Base-by-base conservation (phyloP, 2,329 filamentous ascomycete genomes). In the Pseudocercospora fuligena region DNA sequence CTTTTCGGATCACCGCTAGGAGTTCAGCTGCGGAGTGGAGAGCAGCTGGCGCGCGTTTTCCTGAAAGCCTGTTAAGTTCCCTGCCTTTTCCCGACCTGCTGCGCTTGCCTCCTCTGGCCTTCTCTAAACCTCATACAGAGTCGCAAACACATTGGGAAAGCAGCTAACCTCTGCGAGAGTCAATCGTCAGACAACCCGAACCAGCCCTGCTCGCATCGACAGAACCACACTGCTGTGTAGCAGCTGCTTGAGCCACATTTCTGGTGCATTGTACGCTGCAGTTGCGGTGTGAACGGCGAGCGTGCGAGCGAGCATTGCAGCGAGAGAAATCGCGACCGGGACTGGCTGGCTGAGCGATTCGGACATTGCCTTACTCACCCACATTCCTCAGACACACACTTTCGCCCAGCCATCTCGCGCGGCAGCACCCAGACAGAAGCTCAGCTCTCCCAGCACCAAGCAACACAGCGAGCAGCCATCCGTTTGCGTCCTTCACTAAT, bases 101-200 rank as follows among this genome's bases (percentile, higher is more conserved):
- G 51, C 51, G 54, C 54, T 58, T 58, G 54, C 54, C 54, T 25
- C 33, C 33, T 27, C n/a, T 40, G 54, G 14, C 25, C 29, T 58
- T 25, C 54, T 36, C 54, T 58, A 36, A 36, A 58, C 54, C 54
- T 58, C 54, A 58, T 58, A 16, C 27, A 58, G 54, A 58, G 12
- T 19, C 9, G 54, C 54, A 40, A 36, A 58, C 54, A 58, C 54
- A 25, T 58, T 43, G 56, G 56, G 56, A n/a, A 58, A 58, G 33
- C 29, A 58, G 56, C 31, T 43, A 58, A 58, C n/a, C 56, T 23
- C 19, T 43, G 56, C 31, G 56, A 58, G 56, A 36, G 19, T 29
- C 56, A 58, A 14, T 40, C 56, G 33, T 14, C 56, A 36, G 11
- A 16, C 56, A 21, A 12, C 56, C 33, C 23, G 19, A 51, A 23